Evolutionary conservation across 148 eudicot genomes (phyloP), one percentile per base, ranked within the genome.

Genomic region (Pouteria glomerata): DNA sequence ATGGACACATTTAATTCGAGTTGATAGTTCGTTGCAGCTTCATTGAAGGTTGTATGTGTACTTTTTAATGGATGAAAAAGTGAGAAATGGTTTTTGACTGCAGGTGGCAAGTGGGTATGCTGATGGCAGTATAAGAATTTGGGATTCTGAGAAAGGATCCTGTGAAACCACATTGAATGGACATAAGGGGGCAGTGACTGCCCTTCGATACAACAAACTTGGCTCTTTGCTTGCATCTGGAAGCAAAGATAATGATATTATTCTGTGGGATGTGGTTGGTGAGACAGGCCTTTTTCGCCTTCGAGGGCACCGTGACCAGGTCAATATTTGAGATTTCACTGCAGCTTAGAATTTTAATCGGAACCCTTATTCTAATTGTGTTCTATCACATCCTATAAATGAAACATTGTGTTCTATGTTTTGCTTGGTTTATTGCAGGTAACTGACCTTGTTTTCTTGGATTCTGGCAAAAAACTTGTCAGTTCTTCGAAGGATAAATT

Each of bases 221-320:
- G 96, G 96, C 44, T 91, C 99, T 41, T 73, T 83, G 79, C 87
- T 95, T 69, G 99, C 96, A 27, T 95, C 97, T 79, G 99, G 99
- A 55, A 83, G 97, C 86, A 91, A 95, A 80, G 99, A 95, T 61
- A 88, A 86, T 78, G 99, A 89, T 70, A 84, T 95, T 61, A 92
- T 95, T 66, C 71, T 95, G 63, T 95, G 99, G 99, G 97, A 95
- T 83, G 97, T 91, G 73, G 91, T 95, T 72, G 99, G 90, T 27
- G 99, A 95, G 79, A 77, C 90, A 74, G 99, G 99, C 11, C 97
- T 95, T 63, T 95, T 88, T 67, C 93, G 97, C 55, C 92, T 95
- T 68, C 86, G 89, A 53, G 99, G 97, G 70, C 99, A 95, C 77
- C 96, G 96, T 80, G 99, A 92, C 78, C 97, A 95, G 97, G 99